Percentiles rank a stretch among this genome's conserved stretches.
Evolutionary conservation across 495 filamentous ascomycete species (phyloP).

Genomic region (Alectoria sarmentosa): DNA sequence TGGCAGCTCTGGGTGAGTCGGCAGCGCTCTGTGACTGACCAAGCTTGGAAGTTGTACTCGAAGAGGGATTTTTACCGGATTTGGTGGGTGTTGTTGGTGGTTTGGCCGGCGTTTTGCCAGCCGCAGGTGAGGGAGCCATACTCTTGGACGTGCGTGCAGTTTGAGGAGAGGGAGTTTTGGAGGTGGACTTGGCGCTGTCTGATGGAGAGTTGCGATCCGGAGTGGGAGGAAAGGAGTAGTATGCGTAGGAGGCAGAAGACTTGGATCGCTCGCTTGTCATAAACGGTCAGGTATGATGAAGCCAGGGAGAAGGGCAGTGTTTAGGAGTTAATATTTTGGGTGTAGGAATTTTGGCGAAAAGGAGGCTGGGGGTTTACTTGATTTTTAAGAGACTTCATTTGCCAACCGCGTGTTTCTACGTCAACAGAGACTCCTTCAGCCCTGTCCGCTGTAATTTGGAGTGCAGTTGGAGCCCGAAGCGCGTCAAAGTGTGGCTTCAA

Average conservation of each 20-base stretch:
- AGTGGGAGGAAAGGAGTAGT: slow-evolving; percentile 46
- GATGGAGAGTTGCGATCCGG: slow-evolving; percentile 38
- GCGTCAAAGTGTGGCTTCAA: slow-evolving; percentile 23
- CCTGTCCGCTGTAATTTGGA: too few relatives aligned
- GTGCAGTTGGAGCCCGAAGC: slow-evolving; percentile 1
- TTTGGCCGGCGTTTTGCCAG: slow-evolving; percentile 35
- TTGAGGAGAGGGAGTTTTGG: slow-evolving; percentile 28
- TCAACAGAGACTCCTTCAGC: too few relatives aligned
- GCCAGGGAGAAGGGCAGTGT: slow-evolving; percentile 1
- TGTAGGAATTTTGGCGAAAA: not conserved
- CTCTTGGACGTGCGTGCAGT: slow-evolving; percentile 30
- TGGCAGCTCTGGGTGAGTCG: slow-evolving; percentile 18
- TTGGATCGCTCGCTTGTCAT: slow-evolving; percentile 37
- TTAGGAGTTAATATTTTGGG: not conserved
- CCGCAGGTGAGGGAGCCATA: slow-evolving; percentile 43
- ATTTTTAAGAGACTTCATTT: slow-evolving; percentile 9
- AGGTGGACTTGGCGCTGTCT: slow-evolving; percentile 26
- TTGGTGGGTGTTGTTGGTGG: slow-evolving; percentile 46
- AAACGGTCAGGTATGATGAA: slow-evolving; percentile 25
- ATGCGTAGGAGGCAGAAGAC: slow-evolving; percentile 40
- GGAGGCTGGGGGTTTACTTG: slow-evolving; percentile 16
- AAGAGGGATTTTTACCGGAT: slow-evolving; percentile 41
- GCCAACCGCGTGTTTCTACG: not conserved
- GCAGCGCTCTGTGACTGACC: slow-evolving; percentile 30
- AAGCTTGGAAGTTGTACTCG: slow-evolving; percentile 36